These are phyloP conservation scores for Hyaloscypha finlandica DNA, from an alignment of 495 filamentous ascomycete species.

Conservation along the genomic window DNA sequence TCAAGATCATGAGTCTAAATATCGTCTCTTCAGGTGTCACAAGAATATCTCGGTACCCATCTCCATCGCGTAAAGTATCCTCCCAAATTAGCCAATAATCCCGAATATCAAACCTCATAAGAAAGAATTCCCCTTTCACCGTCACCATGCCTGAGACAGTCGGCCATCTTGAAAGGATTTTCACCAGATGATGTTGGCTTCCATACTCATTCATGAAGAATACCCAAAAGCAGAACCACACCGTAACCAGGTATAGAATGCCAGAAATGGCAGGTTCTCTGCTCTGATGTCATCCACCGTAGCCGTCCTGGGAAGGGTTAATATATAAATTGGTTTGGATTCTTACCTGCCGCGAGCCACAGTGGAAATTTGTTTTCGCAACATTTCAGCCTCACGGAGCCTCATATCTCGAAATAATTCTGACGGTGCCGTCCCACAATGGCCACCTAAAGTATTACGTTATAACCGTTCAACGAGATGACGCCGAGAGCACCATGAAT, in stretches of 20 bases:
- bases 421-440: background rate
- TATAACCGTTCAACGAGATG: background rate
- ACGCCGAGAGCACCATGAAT: background rate
- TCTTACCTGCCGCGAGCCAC: background rate
- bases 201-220: too few species aligned
- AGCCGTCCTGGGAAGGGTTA: background rate
- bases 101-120: background rate
- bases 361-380: background rate
- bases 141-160: background rate
- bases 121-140: background rate
- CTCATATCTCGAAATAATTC: background rate
- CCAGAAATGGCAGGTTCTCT: background rate
- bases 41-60: background rate
- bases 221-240: background rate
- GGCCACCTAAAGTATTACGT: background rate
- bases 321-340: background rate
- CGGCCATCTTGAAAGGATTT: background rate
- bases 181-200: background rate
- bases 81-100: background rate
- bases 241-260: background rate
- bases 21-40: background rate
- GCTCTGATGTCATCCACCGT: background rate
- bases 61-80: background rate
- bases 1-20: background rate
- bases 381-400: background rate